phyloP scores from a whole-genome alignment of 208 protist species.

The Leishmania aethiopica region DNA sequence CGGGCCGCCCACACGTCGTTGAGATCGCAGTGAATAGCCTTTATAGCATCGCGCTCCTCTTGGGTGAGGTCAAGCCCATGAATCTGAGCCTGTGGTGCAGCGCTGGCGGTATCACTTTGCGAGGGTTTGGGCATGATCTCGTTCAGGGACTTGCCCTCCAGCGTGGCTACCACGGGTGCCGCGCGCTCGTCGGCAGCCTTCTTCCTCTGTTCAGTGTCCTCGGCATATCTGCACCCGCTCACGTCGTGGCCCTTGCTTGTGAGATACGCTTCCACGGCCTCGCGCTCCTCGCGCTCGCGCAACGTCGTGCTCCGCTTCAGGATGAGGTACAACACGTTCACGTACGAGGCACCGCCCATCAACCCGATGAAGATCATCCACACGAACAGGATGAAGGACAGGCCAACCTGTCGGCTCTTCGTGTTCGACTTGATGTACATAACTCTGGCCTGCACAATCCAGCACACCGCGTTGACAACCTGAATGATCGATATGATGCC shows the following conservation, averaged over 20 bases:
- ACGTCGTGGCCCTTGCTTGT: not conserved
- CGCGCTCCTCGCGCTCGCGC: constrained; percentile 40
- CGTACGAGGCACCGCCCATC: constrained; percentile 90
- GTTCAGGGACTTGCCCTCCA: not conserved
- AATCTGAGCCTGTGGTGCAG: not conserved
- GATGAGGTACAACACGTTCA: constrained; percentile 93
- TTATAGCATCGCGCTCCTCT: constrained; percentile 34
- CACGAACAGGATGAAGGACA: constrained; percentile 77
- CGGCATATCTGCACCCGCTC: not conserved
- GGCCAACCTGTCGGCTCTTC: constrained; percentile 38
- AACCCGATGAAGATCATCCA: constrained; percentile 93
- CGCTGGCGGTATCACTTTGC: not conserved
- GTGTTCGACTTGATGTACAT: constrained; percentile 59
- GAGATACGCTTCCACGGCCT: constrained; percentile 9
- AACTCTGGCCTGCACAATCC: constrained; percentile 82
- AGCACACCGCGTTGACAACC: constrained; percentile 82
- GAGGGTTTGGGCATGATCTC: not conserved
- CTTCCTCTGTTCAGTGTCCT: not conserved
- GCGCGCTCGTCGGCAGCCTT: not conserved
- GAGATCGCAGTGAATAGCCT: constrained; percentile 26
- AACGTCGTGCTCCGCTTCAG: constrained; percentile 42
- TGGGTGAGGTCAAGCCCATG: not conserved
- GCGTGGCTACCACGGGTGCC: not conserved
- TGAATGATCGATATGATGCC: constrained; percentile 88
- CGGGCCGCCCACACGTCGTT: constrained; percentile 52